Conservation (phyloP, 2,329 filamentous ascomycete species). For the Xylariaceae sp. region DNA sequence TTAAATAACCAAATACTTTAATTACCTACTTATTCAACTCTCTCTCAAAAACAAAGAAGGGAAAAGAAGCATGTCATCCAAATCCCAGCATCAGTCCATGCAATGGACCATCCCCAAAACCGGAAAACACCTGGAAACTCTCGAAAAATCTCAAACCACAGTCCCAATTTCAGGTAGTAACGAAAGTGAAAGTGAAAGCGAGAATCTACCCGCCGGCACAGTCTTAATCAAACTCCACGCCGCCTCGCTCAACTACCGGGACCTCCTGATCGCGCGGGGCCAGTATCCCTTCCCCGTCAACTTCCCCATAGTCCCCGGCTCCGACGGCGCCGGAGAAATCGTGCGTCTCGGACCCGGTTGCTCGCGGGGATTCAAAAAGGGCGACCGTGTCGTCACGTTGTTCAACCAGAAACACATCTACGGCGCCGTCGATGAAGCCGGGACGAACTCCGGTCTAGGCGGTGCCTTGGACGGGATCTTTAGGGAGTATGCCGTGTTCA, state of each 20-base stretch:
- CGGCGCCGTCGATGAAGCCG: slow-evolving; percentile 36
- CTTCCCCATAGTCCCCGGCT: slow-evolving; percentile 45
- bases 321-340: slow-evolving; percentile 52
- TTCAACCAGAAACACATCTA: slow-evolving; percentile 56
- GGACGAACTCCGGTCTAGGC: slow-evolving; percentile 56
- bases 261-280: slow-evolving; percentile 48
- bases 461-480: slow-evolving; percentile 65
- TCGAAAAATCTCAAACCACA: no score
- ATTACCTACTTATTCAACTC: no score
- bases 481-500: slow-evolving; percentile 63
- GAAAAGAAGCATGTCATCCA: no score
- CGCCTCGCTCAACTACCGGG: slow-evolving; percentile 53
- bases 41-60: no score
- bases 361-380: slow-evolving; percentile 44
- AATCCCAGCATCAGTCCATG: no score
- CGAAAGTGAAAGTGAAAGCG: no score
- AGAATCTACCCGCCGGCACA: no score
- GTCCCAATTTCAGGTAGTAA: no score
- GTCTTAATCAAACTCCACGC: slow-evolving; percentile 64
- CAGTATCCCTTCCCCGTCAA: slow-evolving; percentile 42
- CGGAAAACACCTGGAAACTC: no score
- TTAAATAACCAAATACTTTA: no score
- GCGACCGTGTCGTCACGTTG: slow-evolving; percentile 55
- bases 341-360: slow-evolving; percentile 48
- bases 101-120: no score